Conservation (phyloP, 805 yeast genomes). For the Schwanniomyces occidentalis region DNA sequence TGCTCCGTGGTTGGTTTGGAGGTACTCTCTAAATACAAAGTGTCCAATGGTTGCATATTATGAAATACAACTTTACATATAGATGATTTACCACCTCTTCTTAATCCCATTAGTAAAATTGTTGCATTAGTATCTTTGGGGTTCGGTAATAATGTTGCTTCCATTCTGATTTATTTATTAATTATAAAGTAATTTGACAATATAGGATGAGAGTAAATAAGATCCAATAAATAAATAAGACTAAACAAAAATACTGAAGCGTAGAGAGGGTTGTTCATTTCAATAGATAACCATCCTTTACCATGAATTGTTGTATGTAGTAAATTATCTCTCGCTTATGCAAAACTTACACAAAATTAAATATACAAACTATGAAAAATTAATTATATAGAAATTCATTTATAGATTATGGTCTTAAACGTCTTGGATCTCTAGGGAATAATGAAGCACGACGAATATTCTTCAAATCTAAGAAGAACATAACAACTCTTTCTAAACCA, state of each 20-base stretch:
- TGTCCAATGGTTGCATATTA: constrained; percentile 93
- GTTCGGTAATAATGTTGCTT: constrained; percentile 22
- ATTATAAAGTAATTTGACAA: too few species aligned
- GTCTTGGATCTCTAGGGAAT: constrained; percentile 98
- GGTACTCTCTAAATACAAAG: constrained; percentile 86
- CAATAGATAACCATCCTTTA: too few species aligned
- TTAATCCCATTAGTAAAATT: constrained; percentile 81
- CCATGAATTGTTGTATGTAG: too few species aligned
- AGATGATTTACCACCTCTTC: constrained; percentile 91
- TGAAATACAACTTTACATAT: constrained; percentile 95
- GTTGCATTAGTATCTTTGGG: constrained; percentile 69
- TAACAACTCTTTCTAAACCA: constrained; percentile 97
- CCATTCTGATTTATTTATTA: constrained; percentile 14
- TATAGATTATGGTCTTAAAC: constrained; percentile 71
- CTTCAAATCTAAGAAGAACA: constrained; percentile 96
- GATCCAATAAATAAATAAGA: too few species aligned
- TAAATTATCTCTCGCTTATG: too few species aligned
- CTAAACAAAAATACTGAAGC: too few species aligned
- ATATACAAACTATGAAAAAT: neutral
- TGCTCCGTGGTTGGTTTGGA: constrained; percentile 85
- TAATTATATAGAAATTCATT: too few species aligned
- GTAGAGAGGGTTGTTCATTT: too few species aligned
- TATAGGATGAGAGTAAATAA: too few species aligned
- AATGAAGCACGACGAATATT: constrained; percentile 97
- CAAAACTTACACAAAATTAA: neutral